Conservation (phyloP, 2,329 filamentous ascomycete species). For the Colletotrichum noveboracense region DNA sequence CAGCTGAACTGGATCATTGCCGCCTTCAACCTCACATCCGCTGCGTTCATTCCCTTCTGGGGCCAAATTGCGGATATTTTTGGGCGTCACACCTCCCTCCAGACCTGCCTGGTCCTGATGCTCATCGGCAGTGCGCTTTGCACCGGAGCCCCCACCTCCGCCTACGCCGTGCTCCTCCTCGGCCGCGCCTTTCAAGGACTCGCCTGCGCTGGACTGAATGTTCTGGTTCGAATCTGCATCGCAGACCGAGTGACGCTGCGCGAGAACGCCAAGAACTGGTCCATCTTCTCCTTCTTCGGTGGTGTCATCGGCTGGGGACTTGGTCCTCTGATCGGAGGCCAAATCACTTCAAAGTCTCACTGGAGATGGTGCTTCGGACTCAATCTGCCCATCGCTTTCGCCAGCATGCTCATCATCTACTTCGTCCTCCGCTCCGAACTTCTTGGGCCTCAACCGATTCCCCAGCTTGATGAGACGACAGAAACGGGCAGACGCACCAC, state of each 20-base stretch:
- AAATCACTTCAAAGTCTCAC: conserved; percentile 51
- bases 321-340: conserved; percentile 67
- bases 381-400: conserved; percentile 59
- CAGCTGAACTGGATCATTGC: conserved; percentile 75
- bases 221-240: conserved; percentile 66
- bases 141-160: conserved; percentile 55
- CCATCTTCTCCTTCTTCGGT: conserved; percentile 63
- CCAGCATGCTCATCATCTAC: conserved; percentile 59
- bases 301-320: conserved; percentile 62
- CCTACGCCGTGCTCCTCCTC: conserved; percentile 65
- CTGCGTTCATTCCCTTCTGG: conserved; percentile 71
- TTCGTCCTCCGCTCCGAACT: conserved; percentile 64
- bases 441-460: conserved; percentile 54
- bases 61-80: conserved; percentile 70
- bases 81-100: conserved; percentile 64
- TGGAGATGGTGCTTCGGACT: conserved; percentile 75
- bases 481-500: conserved; percentile 33
- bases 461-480: conserved; percentile 46
- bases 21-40: conserved; percentile 70
- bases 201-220: conserved; percentile 65
- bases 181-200: conserved; percentile 69
- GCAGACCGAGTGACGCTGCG: conserved; percentile 67
- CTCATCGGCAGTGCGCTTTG: conserved; percentile 67
- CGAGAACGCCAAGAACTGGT: conserved; percentile 68
- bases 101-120: conserved; percentile 65